Base-by-base conservation (phyloP, 2,329 filamentous ascomycete genomes). In the Alternaria rosae region DNA sequence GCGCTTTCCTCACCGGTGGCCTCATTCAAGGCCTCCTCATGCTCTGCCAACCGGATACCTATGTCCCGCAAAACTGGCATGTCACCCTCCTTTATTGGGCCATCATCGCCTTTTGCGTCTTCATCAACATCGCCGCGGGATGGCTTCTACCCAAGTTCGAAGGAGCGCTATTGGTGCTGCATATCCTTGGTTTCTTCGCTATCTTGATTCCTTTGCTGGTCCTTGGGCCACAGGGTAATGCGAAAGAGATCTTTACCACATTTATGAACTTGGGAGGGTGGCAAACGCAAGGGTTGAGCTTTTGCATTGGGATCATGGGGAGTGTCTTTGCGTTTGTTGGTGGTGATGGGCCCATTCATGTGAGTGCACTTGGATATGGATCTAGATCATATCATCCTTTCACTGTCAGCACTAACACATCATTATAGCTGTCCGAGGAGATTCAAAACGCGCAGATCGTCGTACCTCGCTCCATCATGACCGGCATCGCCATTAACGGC, bases 111-210 rank as follows among this genome's bases (percentile, higher is more conserved):
- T 71, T 83, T 12, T 73, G 75, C 6, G 65, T 82, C 6, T 68
- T 74, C 25, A 78, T 84, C 62, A 86, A 86, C 64, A 79, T 80
- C 1, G 72, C 81, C 12, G 76, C 80, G 6, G 81, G 80, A 3
- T 78, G 76, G 41, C 64, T 81, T 2, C 72, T 86, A 3, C 83
- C 84, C 2, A 73, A 80, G 13, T 75, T 85, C 41, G 85, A 87
- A 69, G 80, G 80, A 3, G 59, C 81, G 6, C 70, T 84, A 28
- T 70, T 85, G 4, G 71, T 84, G 5, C 56, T 86, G 5, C 84
- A 86, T 59, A 75, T 86, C 25, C 65, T 82, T 7, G 84, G 84
- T 2, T 83, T 85, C 65, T 82, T 86, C 59, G 83, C 79, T 4
- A 81, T 85, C 54, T 68, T 86, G 15, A 81, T 85, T 12, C 78